A percentile compares a stretch with the other conserved stretches of the same genome.
Evolutionary conservation across 2,329 filamentous ascomycete genomes (phyloP).

Genomic region (Trichoderma sp.): DNA sequence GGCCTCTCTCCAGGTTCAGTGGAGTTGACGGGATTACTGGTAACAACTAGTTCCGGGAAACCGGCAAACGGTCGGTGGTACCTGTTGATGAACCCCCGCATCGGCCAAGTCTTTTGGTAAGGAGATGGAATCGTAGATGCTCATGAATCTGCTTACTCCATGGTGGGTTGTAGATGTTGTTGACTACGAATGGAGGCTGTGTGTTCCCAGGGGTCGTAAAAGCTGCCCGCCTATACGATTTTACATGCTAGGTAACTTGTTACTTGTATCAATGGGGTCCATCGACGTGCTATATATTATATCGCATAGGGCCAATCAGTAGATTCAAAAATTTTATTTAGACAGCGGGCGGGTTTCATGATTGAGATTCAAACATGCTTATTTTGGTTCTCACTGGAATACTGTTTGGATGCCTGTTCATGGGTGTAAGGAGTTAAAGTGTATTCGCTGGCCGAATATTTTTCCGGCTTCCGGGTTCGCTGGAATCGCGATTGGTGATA

Average conservation of each 20-base stretch:
- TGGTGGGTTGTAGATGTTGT: not conserved
- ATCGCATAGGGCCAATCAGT: not conserved
- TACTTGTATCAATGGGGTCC: not conserved
- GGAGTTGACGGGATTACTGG: slow-evolving; percentile 3
- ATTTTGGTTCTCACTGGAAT: not conserved
- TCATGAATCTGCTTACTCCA: not conserved
- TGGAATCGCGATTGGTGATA: not conserved
- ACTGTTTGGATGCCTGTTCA: not conserved
- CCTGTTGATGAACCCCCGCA: not conserved
- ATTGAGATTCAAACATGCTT: not conserved
- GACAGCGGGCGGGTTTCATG: not conserved
- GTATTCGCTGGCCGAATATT: not conserved
- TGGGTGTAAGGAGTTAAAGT: not conserved
- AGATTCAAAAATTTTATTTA: not conserved
- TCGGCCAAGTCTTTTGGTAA: not conserved
- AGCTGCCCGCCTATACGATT: not conserved
- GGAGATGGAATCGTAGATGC: not conserved
- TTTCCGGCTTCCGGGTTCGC: not conserved
- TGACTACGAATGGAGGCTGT: not conserved
- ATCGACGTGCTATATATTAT: not conserved
- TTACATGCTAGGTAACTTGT: not conserved
- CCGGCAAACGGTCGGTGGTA: not conserved
- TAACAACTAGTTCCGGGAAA: not conserved
- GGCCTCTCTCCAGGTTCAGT: slow-evolving; percentile 7
- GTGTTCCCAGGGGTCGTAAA: not conserved